phyloP scores from a whole-genome alignment of 805 yeast genomes.

The Sungouiozyma intestinalis region DNA sequence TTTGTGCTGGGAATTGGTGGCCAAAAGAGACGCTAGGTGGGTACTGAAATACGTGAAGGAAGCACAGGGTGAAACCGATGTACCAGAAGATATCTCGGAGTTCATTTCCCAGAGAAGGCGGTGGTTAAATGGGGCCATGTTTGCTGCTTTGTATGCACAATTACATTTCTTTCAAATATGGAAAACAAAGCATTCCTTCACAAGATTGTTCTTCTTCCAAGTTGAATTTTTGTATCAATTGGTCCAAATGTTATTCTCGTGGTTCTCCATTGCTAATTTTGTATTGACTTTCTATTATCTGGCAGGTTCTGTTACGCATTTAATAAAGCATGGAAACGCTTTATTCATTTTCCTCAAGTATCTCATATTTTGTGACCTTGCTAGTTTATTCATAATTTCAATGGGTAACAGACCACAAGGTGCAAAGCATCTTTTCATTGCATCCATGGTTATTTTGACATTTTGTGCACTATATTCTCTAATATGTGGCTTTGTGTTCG shows the following conservation, averaged over 20 bases:
- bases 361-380: conserved; percentile 67
- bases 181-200: conserved; percentile 72
- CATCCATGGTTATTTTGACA: conserved; percentile 61
- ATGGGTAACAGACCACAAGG: conserved; percentile 99
- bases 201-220: conserved; percentile 75
- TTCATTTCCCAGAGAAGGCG: conserved; percentile 93
- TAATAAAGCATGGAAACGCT: conserved; percentile 64
- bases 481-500: conserved; percentile 73
- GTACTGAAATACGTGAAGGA: conserved; percentile 82
- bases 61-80: conserved; percentile 95
- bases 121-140: conserved; percentile 96
- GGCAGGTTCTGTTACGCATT: conserved; percentile 64
- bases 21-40: conserved; percentile 77
- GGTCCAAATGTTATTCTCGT: conserved; percentile 68
- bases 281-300: conserved; percentile 86
- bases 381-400: conserved; percentile 83
- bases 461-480: conserved; percentile 75
- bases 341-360: conserved; percentile 81
- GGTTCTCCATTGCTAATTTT: conserved; percentile 88
- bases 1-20: conserved; percentile 90
- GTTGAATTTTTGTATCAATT: conserved; percentile 85
- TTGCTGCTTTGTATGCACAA: conserved; percentile 88
- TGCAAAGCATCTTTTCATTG: conserved; percentile 65
- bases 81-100: conserved; percentile 90
- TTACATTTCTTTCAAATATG: conserved; percentile 80